These are phyloP conservation scores for Rhynchosporium graminicola DNA, from an alignment of 2,329 filamentous ascomycete species.

Conservation along the genomic window DNA sequence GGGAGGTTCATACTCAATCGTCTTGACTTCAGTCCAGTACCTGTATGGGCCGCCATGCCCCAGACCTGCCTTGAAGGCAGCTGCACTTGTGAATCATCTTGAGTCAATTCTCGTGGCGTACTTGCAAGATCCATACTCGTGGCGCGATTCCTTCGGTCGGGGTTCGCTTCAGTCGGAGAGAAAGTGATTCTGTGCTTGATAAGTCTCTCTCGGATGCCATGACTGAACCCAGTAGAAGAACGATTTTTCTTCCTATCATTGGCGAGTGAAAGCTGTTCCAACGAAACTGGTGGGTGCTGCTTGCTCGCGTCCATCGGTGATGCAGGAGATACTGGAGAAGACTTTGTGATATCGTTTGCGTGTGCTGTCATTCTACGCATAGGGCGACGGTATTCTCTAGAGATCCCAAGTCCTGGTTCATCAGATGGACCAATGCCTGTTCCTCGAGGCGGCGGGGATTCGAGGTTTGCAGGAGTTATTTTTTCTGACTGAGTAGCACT, in stretches of 20 bases:
- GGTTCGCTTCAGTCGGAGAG: slow-evolving; percentile 17
- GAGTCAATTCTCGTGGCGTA: slow-evolving; percentile 27
- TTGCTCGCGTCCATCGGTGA: slow-evolving; percentile 34
- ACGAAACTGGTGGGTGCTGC: slow-evolving; percentile 31
- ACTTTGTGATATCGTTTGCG: slow-evolving; percentile 29
- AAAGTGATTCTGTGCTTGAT: slow-evolving; percentile 31
- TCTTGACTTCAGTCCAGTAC: slow-evolving; percentile 76
- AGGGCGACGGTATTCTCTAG: slow-evolving; percentile 25
- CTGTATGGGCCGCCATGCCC: slow-evolving; percentile 65
- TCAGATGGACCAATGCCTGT: slow-evolving; percentile 8
- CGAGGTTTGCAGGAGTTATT: background rate
- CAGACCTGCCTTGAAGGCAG: slow-evolving; percentile 48
- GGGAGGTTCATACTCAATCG: slow-evolving; percentile 73
- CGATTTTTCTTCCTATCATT: slow-evolving; percentile 51
- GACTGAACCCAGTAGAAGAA: slow-evolving; percentile 33
- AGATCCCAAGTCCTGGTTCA: slow-evolving; percentile 27
- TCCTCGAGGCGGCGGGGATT: slow-evolving; percentile 13
- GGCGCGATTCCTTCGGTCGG: slow-evolving; percentile 25
- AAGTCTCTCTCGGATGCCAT: slow-evolving; percentile 31
- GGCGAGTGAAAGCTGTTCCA: slow-evolving; percentile 36
- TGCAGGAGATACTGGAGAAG: slow-evolving; percentile 50
- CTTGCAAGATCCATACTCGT: slow-evolving; percentile 36
- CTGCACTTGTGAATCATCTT: slow-evolving; percentile 32
- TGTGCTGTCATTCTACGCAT: slow-evolving; percentile 30
- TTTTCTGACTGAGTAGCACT: background rate